Evolutionary conservation across 805 yeast species (phyloP), one percentile per base, ranked within the genome.

Genomic region (Wickerhamomyces bovis): DNA sequence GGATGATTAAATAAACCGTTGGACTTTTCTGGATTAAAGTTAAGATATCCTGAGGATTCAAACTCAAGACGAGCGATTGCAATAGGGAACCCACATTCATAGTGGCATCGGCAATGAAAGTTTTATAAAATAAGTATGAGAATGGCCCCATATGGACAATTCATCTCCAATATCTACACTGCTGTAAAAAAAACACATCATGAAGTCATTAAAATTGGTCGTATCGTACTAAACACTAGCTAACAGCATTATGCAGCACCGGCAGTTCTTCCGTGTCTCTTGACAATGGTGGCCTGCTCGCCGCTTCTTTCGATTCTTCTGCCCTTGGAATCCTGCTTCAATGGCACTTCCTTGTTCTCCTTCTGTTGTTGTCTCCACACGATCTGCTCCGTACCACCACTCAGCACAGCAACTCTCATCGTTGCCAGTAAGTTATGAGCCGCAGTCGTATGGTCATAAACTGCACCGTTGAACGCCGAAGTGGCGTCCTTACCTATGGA

Each of bases 121-220:
- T 88, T 66, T 92, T 97, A 67, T 83, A 90, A 69, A 94, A 94
- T 54, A 94, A 73, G 62, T 89, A 90, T 30, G 94, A 78, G 63
- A 94, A 94, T 36, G 95, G 87, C 12, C 99, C 99, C 98, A 94
- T 94, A n/a, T n/a, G n/a, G n/a, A n/a, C n/a, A n/a, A n/a, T n/a
- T n/a, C n/a, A n/a, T n/a, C n/a, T n/a, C n/a, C n/a, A n/a, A n/a
- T n/a, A n/a, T n/a, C n/a, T n/a, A n/a, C n/a, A n/a, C n/a, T n/a
- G n/a, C 31, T 15, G 13, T 28, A 12, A 28, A 28, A 7, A 12
- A n/a, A n/a, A n/a, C n/a, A n/a, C n/a, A 28, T 28, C n/a, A 28
- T 11, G 31, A 12, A 11, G 5, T 28, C n/a, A 28, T 15, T 28
- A 28, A 4, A 28, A 28, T n/a, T n/a, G n/a, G n/a, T n/a, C n/a